Percentiles rank a stretch among this genome's conserved stretches.
Evolutionary conservation across 179 eudicot genomes (phyloP).

Genomic region (Silene vulgaris): DNA sequence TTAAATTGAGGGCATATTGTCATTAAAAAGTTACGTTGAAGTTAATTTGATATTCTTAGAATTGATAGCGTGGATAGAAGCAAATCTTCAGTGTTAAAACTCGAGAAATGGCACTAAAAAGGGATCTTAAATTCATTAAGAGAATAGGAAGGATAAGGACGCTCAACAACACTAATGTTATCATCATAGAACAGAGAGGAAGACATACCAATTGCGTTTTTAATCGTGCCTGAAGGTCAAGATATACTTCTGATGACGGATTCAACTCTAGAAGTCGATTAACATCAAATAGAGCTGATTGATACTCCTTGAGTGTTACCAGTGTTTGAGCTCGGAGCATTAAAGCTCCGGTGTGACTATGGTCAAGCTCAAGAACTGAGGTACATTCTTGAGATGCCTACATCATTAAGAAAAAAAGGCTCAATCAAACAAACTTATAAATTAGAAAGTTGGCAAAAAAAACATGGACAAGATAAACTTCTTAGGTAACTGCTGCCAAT

Average conservation of each 20-base stretch:
- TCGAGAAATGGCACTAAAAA: no score
- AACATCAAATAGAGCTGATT: constrained; percentile 86
- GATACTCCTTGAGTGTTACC: constrained; percentile 82
- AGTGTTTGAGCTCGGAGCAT: constrained; percentile 95
- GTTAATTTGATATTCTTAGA: not conserved
- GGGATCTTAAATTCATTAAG: not conserved
- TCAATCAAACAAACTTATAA: not conserved
- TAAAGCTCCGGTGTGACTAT: constrained; percentile 83
- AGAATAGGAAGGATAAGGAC: not conserved
- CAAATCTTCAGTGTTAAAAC: not conserved
- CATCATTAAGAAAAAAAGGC: constrained; percentile 9
- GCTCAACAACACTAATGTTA: not conserved
- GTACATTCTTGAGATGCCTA: constrained; percentile 95
- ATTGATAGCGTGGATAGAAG: not conserved
- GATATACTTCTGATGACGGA: constrained; percentile 83
- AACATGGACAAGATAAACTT: no score
- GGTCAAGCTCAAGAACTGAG: constrained; percentile 84
- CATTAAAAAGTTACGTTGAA: not conserved
- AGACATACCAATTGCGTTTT: constrained; percentile 76
- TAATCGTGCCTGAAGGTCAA: constrained; percentile 68
- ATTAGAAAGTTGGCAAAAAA: no score
- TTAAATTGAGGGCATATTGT: not conserved
- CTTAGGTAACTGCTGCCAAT: no score
- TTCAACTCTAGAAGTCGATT: constrained; percentile 73
- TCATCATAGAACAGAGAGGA: constrained; percentile 2